Evolutionary conservation across 129 eudicot genomes (phyloP).

Genomic region (Pulicaria dysenterica): DNA sequence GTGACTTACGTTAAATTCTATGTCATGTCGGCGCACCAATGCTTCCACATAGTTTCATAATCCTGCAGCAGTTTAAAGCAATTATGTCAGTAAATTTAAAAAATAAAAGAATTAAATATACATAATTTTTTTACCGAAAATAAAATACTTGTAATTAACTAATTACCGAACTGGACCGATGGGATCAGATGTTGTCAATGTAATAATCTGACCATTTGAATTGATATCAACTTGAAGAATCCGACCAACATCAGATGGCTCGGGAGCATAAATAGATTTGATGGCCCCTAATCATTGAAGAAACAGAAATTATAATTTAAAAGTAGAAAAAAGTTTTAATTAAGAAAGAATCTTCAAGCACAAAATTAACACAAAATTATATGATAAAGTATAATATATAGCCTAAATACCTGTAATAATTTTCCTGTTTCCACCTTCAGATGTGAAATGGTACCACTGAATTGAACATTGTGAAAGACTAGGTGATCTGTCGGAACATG

Average conservation of each 20-base stretch:
- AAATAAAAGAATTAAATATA: too few relatives aligned
- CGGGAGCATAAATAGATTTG: constrained; percentile 88
- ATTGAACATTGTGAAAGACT: constrained; percentile 71
- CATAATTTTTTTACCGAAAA: too few relatives aligned
- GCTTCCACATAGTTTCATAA: constrained; percentile 98
- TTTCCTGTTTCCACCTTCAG: constrained; percentile 78
- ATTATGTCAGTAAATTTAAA: too few relatives aligned
- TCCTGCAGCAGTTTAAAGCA: constrained; percentile 95
- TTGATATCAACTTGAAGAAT: constrained; percentile 70
- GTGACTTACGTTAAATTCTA: constrained; percentile 74
- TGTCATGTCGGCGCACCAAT: constrained; percentile 88
- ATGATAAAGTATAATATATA: background rate
- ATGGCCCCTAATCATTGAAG: constrained; percentile 67
- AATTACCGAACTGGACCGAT: constrained; percentile 76
- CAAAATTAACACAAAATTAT: too few relatives aligned
- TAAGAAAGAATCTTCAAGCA: too few relatives aligned
- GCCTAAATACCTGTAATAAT: constrained; percentile 71
- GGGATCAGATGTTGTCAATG: constrained; percentile 73
- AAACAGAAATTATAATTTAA: background rate
- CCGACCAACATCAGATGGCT: constrained; percentile 91
- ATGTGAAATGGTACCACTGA: constrained; percentile 82
- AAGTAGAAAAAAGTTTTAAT: too few relatives aligned
- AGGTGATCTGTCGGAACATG: constrained; percentile 57
- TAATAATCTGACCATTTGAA: constrained; percentile 44
- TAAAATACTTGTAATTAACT: background rate